Percentiles rank a stretch among this genome's conserved stretches.
Evolutionary conservation across 2,329 filamentous ascomycete genomes (phyloP).

Genomic region (Annulohypoxylon truncatum): DNA sequence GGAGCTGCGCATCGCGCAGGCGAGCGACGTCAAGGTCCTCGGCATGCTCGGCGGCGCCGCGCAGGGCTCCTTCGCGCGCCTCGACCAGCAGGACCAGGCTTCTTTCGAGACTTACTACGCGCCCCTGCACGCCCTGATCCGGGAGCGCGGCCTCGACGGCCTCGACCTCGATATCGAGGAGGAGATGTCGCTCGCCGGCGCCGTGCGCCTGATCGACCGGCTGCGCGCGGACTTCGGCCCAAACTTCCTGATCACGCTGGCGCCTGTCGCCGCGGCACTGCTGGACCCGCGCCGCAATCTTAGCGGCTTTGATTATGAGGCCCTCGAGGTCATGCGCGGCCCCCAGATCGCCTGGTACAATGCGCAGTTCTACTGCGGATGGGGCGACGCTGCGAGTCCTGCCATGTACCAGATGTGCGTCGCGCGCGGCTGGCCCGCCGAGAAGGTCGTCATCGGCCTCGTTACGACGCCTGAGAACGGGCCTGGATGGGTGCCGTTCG

Average conservation of each 20-base stretch:
- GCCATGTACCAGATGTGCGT: constrained; percentile 60
- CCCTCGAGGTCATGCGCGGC: constrained; percentile 73
- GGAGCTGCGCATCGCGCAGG: constrained; percentile 76
- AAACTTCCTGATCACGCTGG: constrained; percentile 78
- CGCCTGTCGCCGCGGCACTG: constrained; percentile 80
- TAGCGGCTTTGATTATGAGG: constrained; percentile 79
- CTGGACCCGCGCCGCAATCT: constrained; percentile 72
- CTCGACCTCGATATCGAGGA: constrained; percentile 83
- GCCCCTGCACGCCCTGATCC: constrained; percentile 71
- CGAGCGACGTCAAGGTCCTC: constrained; percentile 77
- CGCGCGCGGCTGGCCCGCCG: constrained; percentile 71
- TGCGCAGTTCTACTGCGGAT: constrained; percentile 86
- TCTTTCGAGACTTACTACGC: constrained; percentile 77
- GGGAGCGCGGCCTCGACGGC: constrained; percentile 68
- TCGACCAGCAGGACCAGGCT: constrained; percentile 58
- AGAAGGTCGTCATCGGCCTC: constrained; percentile 78
- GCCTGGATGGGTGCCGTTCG: constrained; percentile 70
- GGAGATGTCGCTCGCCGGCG: constrained; percentile 70
- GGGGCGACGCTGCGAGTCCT: constrained; percentile 72
- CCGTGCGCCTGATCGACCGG: constrained; percentile 72
- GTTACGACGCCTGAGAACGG: constrained; percentile 81
- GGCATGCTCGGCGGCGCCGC: constrained; percentile 86
- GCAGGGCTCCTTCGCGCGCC: constrained; percentile 72
- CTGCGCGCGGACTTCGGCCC: constrained; percentile 74
- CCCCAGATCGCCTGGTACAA: constrained; percentile 82